Evolutionary conservation across 441 rosid genomes (phyloP).

Genomic region (Croton laevigatus): DNA sequence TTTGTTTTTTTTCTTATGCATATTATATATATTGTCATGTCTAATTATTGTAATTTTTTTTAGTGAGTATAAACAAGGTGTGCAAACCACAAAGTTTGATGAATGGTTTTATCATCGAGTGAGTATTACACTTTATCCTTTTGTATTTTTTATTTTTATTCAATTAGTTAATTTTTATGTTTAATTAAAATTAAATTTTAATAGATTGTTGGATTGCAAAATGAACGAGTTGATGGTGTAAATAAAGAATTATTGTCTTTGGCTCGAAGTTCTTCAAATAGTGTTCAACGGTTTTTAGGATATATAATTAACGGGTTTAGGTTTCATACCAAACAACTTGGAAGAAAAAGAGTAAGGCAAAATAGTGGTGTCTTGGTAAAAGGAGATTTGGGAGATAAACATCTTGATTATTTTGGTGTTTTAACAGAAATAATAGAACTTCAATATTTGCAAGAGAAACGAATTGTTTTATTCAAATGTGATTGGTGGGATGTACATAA

Average conservation of each 20-base stretch:
- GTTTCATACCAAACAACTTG: not conserved
- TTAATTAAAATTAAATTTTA: not conserved
- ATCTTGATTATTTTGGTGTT: not conserved
- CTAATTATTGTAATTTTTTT: not conserved
- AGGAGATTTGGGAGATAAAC: not conserved
- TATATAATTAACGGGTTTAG: not conserved
- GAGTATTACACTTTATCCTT: not conserved
- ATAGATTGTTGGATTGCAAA: not conserved
- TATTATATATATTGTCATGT: not conserved
- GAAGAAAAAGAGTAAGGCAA: not conserved
- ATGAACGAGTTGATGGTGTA: not conserved
- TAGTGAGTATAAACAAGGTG: not conserved
- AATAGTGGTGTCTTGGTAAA: not conserved
- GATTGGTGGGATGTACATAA: no score
- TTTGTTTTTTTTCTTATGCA: not conserved
- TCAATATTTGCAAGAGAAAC: not conserved
- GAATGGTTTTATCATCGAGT: not conserved
- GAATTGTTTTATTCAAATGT: not conserved
- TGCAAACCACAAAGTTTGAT: not conserved
- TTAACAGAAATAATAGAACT: not conserved
- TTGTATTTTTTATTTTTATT: not conserved
- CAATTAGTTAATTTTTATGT: not conserved
- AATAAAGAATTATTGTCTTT: not conserved
- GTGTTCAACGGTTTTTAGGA: not conserved
- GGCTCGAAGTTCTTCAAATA: not conserved